Evolutionary conservation across 1,139 yeast species (phyloP).

Genomic region (Geotrichum reessii): DNA sequence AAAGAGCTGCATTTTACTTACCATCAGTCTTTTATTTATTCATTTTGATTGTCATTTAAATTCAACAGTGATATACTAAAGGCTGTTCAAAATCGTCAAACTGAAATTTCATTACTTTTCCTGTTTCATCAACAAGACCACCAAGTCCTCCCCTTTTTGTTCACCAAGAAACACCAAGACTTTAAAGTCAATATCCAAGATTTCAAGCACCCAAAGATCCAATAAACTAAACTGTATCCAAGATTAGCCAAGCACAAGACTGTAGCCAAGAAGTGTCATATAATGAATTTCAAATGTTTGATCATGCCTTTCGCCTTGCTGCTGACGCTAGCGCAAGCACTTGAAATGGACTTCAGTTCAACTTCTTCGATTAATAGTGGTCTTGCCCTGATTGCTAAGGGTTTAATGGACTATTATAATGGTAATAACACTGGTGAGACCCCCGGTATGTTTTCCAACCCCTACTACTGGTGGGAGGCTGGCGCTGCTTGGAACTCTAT

Average conservation of each 20-base stretch:
- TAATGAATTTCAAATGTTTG: neutral
- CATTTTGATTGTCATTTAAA: too few species aligned
- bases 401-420: slow-evolving; percentile 66
- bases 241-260: too few species aligned
- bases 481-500: slow-evolving; percentile 83
- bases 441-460: slow-evolving; percentile 67
- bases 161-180: neutral
- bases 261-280: neutral
- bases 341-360: slow-evolving; percentile 24
- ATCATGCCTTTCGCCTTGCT: neutral
- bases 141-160: neutral
- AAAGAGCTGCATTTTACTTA: too few species aligned
- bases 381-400: slow-evolving; percentile 52
- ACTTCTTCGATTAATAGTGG: slow-evolving; percentile 36
- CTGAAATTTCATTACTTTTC: neutral
- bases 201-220: neutral
- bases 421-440: slow-evolving; percentile 51
- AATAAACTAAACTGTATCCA: neutral
- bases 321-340: neutral
- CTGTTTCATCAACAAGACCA: neutral
- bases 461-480: slow-evolving; percentile 94
- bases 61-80: too few species aligned
- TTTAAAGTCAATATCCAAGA: neutral
- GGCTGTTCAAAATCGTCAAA: too few species aligned
- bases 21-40: too few species aligned